Base-by-base conservation (phyloP, 176 grass and related monocot genomes). In the Zizania latifolia region DNA sequence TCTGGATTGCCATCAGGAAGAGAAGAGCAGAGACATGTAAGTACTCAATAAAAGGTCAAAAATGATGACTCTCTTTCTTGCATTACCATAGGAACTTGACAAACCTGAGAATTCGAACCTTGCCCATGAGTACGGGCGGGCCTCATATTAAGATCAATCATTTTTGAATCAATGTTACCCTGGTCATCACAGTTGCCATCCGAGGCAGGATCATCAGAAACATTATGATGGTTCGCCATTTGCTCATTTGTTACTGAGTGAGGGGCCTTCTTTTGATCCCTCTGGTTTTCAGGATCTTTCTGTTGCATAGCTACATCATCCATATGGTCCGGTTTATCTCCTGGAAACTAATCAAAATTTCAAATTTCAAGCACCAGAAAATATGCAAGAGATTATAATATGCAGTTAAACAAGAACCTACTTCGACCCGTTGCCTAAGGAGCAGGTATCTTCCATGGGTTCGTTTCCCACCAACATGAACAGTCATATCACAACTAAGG, bases 391-490 rank as follows among this genome's bases (percentile, higher is more conserved):
- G 54, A 55, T 37, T 70, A 41, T 4, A 68, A 83, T 12, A n/a
- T 16, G 17, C 11, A 33, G 35, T 38, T 54, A 33, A 78, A 2
- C 78, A 65, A 24, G 62, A 68, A 87, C 86, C 66, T 86, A 92
- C 95, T 90, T 99, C 87, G 35, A 99, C 92, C 59, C 87, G 82
- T 75, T 99, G 95, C 78, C 92, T 92, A 36, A 99, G 70, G n/a
- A 99, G 72, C 69, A 99, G 87, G 71, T 99, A 92, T 88, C 92
- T 89, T 75, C 82, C 86, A 73, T 99, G 95, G 61, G 89, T 94
- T 77, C 87, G 68, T 84, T 99, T 99, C 41, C 95, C 95, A 74
- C 91, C 95, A 31, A 99, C 95, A 92, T 99, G 95, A 58, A 99
- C 95, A 75, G 93, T 84, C 95, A 99, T 94, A 78, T 99, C 95